Base-by-base conservation (phyloP, 2,329 filamentous ascomycete species). In the Cyphellophora attinorum region DNA sequence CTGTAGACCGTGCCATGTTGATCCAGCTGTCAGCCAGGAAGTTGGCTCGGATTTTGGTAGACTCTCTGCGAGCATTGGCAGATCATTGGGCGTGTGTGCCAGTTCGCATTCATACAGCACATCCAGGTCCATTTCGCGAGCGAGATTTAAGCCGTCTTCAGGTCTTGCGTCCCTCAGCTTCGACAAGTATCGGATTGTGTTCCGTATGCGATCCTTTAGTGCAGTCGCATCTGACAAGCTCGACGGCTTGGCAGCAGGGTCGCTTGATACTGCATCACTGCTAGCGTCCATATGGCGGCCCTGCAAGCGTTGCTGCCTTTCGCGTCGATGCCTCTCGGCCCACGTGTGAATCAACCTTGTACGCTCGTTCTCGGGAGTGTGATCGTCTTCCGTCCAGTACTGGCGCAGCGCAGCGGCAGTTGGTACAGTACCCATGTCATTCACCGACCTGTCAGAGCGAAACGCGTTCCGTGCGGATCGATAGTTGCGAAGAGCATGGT, bases 1-100 rank as follows among this genome's bases (percentile, higher is more conserved):
- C 50, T 81, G 77, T 16, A 65, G 72, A 3, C 77, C 77, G 10
- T 67, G 67, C 43, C 79, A 76, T 0, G 74, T 61, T 34, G 71
- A 67, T 13, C 77, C 76, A 5, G 73, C 67, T 33, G 69, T 65
- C 8, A 81, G 56, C 74, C 75, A 80, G 5, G 76, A 79, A 31
- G 67, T 76, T 34, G 64, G 57, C 2, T 72, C 51, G 6, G 65
- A 68, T 2, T 66, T 18, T 11, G 46, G 46, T 12, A 49, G 38
- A 13, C 34, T 41, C 28, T 46, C 41, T 23, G 45, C 31, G 18
- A 41, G 41, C 43, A 49, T 46, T 12, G 46, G 42, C 8, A 49
- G 19, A 18, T 47, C 39, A 19, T 40, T 44, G 6, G 44, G 39
- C 4, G 28, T 37, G 19, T 40, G 34, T 11, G 44, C 31, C 23